These are phyloP conservation scores for Verticillium nonalfalfae DNA, from an alignment of 2,329 filamentous ascomycete genomes.

Conservation along the genomic window DNA sequence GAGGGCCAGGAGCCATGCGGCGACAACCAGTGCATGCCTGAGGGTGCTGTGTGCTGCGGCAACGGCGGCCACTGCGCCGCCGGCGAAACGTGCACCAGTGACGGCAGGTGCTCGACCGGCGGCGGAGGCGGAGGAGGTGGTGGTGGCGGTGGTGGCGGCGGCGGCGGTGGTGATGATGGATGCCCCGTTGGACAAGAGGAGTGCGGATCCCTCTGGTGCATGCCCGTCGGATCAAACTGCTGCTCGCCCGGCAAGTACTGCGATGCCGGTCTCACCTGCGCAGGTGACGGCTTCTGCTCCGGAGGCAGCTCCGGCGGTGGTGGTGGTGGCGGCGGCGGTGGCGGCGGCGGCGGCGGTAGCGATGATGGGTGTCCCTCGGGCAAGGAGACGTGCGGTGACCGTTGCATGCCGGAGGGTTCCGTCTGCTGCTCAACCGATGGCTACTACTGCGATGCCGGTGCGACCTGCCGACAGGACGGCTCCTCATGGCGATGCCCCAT, in stretches of 20 bases:
- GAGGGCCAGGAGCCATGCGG: slow-evolving; percentile 18
- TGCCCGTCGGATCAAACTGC: not conserved
- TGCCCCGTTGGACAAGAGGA: not conserved
- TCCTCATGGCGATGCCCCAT: not conserved
- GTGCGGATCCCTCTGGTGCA: not conserved
- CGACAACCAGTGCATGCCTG: slow-evolving; percentile 21
- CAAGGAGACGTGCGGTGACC: slow-evolving; percentile 17
- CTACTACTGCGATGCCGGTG: slow-evolving; percentile 13
- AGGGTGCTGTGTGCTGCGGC: slow-evolving; percentile 21
- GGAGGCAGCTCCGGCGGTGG: slow-evolving; percentile 22
- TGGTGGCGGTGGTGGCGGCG: slow-evolving; percentile 10
- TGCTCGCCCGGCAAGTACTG: slow-evolving; percentile 25
- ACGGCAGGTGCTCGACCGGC: slow-evolving; percentile 13
- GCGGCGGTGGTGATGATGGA: slow-evolving; percentile 2
- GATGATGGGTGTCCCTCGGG: slow-evolving; percentile 16
- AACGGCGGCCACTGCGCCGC: slow-evolving; percentile 20
- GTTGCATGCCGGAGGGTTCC: slow-evolving; percentile 21
- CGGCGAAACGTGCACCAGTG: slow-evolving; percentile 18
- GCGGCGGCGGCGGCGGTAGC: slow-evolving; percentile 18
- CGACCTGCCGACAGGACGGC: slow-evolving; percentile 10
- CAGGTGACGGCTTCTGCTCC: slow-evolving; percentile 22
- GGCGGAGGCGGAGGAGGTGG: slow-evolving; percentile 12
- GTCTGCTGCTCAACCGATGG: slow-evolving; percentile 20
- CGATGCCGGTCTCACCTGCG: slow-evolving; percentile 18
- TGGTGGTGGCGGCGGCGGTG: slow-evolving; percentile 16